A percentile compares a stretch with the other conserved stretches of the same genome.
Conservation (phyloP, 2,329 filamentous ascomycete genomes). For the Ceratocystis albifundus region DNA sequence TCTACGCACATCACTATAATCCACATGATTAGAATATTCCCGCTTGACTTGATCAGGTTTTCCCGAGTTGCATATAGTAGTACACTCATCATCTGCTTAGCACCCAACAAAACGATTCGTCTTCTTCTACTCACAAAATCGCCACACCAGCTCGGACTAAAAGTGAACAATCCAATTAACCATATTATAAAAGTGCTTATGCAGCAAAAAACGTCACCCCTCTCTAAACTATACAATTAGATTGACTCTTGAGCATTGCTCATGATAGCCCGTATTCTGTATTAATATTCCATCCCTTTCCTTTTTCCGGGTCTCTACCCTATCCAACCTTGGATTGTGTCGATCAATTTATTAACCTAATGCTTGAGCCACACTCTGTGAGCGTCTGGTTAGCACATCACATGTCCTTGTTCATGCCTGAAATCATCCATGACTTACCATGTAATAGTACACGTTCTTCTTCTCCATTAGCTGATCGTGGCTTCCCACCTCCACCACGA, state of each 20-base stretch:
- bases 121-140: neutral
- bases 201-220: neutral
- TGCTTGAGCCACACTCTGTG: slow-evolving; percentile 15
- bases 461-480: slow-evolving; percentile 44
- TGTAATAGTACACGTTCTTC: slow-evolving; percentile 40
- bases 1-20: no score
- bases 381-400: slow-evolving; percentile 1
- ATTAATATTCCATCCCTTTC: neutral
- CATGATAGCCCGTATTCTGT: neutral
- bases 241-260: slow-evolving; percentile 11
- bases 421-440: slow-evolving; percentile 34
- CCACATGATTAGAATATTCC: no score
- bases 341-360: slow-evolving; percentile 9
- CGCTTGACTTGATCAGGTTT: no score
- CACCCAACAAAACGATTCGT: no score
- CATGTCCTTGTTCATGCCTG: neutral
- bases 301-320: neutral
- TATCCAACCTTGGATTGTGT: neutral
- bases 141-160: neutral
- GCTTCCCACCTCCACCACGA: slow-evolving; percentile 34
- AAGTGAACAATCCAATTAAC: neutral
- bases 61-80: no score
- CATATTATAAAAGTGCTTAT: slow-evolving; percentile 10
- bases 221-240: slow-evolving; percentile 13
- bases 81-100: no score